These are phyloP conservation scores for Monosporozyma aerobia DNA, from an alignment of 805 yeast species.

Conservation along the genomic window DNA sequence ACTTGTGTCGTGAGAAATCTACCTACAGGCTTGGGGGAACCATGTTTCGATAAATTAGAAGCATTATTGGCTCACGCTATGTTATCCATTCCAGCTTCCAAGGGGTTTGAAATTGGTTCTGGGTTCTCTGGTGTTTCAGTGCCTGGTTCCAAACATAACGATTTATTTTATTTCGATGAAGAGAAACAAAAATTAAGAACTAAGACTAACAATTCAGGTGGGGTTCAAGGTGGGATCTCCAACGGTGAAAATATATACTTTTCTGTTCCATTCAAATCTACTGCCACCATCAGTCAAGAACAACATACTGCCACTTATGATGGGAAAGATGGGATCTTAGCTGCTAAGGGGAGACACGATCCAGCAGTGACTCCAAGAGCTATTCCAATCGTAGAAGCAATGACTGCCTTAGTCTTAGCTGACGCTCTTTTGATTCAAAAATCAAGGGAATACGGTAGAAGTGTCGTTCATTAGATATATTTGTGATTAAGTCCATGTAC, in stretches of 20 bases:
- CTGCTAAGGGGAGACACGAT: conserved; percentile 97
- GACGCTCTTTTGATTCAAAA: conserved; percentile 81
- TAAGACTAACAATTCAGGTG: conserved; percentile 86
- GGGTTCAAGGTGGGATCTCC: conserved; percentile 95
- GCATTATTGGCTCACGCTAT: conserved; percentile 95
- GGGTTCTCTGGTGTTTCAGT: conserved; percentile 86
- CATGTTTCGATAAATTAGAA: conserved; percentile 93
- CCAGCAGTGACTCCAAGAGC: conserved; percentile 98
- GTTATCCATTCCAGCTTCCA: conserved; percentile 95
- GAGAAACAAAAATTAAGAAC: conserved; percentile 65
- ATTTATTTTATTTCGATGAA: conserved; percentile 62
- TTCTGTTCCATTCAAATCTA: conserved; percentile 94
- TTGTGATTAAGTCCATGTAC: no score
- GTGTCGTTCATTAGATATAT: conserved; percentile 21
- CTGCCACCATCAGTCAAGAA: conserved; percentile 92
- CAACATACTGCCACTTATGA: conserved; percentile 84
- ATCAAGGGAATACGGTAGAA: conserved; percentile 56
- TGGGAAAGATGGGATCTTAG: conserved; percentile 78
- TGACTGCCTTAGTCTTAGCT: conserved; percentile 91
- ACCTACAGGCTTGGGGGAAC: conserved; percentile 96
- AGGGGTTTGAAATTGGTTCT: conserved; percentile 96
- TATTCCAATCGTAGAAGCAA: conserved; percentile 95
- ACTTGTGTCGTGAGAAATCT: conserved; percentile 93
- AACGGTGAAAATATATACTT: conserved; percentile 95
- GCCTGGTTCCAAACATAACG: conserved; percentile 93